Evolutionary conservation across 2,329 filamentous ascomycete genomes (phyloP), one percentile per base, ranked within the genome.

Genomic region (Botrytis fragariae): DNA sequence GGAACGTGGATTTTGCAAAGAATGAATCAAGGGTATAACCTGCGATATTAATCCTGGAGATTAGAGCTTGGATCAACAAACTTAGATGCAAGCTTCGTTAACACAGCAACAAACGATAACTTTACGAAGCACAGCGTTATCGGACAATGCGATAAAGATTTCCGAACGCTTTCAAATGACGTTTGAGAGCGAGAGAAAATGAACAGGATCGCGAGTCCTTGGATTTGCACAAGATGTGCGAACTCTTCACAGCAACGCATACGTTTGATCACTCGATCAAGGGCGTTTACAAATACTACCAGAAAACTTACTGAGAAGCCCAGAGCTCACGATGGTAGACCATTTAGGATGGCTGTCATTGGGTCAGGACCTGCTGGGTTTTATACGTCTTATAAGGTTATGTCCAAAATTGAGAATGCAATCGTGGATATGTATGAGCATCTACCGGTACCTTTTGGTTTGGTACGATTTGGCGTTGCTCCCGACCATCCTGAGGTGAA

Each of bases 401-500:
- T 98, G 86, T 88, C 89, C 71, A 93, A 91, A 79, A 86, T 96
- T 54, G 86, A 90, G 35, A 85, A 91, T 80, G 90, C 91, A 0
- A 87, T 88, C 69, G 88, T 99, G 35, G 95, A 98, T 83, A 98
- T 99, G 95, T 99, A 97, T 81, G 96, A 99, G 83, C 90, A 93
- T 42, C 84, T 98, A 57, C 96, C 96, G 0, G 94, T 97, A 6
- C 96, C 96, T 0, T 99, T 93, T 81, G 96, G 96, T 1, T 87
- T 99, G 72, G 95, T 97, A 68, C 88, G 96, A 72, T 97, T 96
- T 80, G 96, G 96, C 14, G 96, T 99, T 74, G 97, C 96, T n/a
- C 96, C 96, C 8, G 96, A 99, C 81, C 96, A 99, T 83, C 95
- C 96, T 0, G 95, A 99, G 84, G 96, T 99, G 77, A 99, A 99